Base-by-base conservation (phyloP, 345 rosid genomes). In the Gossypium herbaceum region DNA sequence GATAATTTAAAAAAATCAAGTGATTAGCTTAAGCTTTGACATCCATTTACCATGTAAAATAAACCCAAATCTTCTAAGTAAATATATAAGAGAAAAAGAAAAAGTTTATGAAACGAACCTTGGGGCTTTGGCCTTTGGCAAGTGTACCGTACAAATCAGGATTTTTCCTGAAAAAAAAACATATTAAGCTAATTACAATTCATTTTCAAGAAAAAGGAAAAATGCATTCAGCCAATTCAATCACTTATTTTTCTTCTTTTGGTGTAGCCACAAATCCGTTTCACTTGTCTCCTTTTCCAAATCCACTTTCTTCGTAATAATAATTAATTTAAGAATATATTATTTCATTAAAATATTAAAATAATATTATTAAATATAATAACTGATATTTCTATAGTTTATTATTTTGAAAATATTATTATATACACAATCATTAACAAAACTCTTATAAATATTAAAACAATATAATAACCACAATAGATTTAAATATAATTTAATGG, bases 81-180 rank as follows among this genome's bases (percentile, higher is more conserved):
- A 64, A 55, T 57, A 9, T 48, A 68, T 1, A 1, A 9, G 25
- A 19, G 12, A 56, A 55, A 17, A 55, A 0, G 3, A 12, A 22
- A 9, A 9, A 15, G n/a, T 1, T 16, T 3, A 39, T 39, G 13
- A 11, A 29, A 78, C 81, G 3, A 56, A 93, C 97, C 98, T 95
- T 91, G 13, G 99, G 99, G 70, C 85, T 84, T 81, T 95, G 99
- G 68, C 87, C 91, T 80, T 82, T 90, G 15, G 91, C 88, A 27
- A 95, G 98, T 62, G 72, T 73, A 24, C 76, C 87, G 78, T 79
- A 95, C 87, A 93, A 41, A 27, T 73, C 81, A 22, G 87, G 81
- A 80, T 93, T 77, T 80, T 89, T 89, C 82, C 98, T 95, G 94
- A 16, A 7, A 12, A 58, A 57, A 57, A 58, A 58, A 54, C 70